Base-by-base conservation (phyloP, 169 alveolate genomes). In the Plasmodium gaboni region DNA sequence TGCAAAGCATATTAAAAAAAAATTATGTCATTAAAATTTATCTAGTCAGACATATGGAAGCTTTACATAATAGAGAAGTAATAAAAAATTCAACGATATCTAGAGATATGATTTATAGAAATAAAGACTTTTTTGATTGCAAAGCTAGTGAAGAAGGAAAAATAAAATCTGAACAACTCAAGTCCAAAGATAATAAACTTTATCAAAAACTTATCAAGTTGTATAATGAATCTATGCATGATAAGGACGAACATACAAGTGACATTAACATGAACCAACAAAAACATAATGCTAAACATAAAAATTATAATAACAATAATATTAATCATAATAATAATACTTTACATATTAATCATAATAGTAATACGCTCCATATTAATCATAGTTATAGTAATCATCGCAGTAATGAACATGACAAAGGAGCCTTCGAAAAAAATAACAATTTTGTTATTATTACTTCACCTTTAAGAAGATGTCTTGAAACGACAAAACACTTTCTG, bases 41-140 rank as follows among this genome's bases (percentile, higher is more conserved):
- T 5, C n/a, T 83, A 48, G 73, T 83, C 15, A 83, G 91, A 57
- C 91, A 83, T 71, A 83, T 83, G 83, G 91, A 83, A 68, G 91
- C 91, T 15, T 7, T 2, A 44, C 91, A 83, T 57, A 83, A 83
- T 60, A 67, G 73, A 68, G 73, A 68, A 68, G 73, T 68, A 48
- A 2, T 83, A 4, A 64, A 83, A 15, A 44, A 50, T 60, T 7
- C 6, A 26, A 51, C 55, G n/a, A 83, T 44, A 12, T 13, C 80
- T 5, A 60, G 85, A 48, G 91, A 83, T 60, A 26, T 83, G 12
- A 68, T 83, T 32, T 83, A 68, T 53, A 67, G 57, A 28, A 38
- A 68, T 48, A 19, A 8, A n/a, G 32, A 55, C 15, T 32, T 53
- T 63, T 4, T 83, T n/a, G 91, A 83, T 71, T 68, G 91, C 17